These are phyloP conservation scores for Botryotinia globosa DNA, from an alignment of 2,329 filamentous ascomycete species.

Conservation along the genomic window DNA sequence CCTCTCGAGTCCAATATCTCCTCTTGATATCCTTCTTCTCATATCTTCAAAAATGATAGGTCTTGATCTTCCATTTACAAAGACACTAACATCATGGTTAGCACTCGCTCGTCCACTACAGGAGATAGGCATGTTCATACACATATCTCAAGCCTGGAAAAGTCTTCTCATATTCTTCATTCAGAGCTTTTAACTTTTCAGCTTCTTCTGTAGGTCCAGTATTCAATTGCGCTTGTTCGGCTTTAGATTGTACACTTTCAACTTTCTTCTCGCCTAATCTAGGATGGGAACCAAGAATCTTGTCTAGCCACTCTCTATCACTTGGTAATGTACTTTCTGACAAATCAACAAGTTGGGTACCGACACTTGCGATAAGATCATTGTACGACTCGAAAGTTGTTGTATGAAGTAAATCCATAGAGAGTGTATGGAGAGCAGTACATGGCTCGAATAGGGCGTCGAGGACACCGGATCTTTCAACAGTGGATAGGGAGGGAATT, in stretches of 20 bases:
- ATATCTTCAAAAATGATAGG: constrained; percentile 79
- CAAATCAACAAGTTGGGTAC: constrained; percentile 59
- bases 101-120: constrained; percentile 10
- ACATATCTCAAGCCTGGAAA: constrained; percentile 87
- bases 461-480: constrained; percentile 57
- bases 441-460: constrained; percentile 86
- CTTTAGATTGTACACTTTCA: constrained; percentile 75
- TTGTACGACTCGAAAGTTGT: constrained; percentile 64
- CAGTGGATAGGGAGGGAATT: constrained; percentile 55
- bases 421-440: constrained; percentile 67
- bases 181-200: constrained; percentile 59
- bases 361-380: constrained; percentile 65
- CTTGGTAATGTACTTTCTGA: constrained; percentile 49
- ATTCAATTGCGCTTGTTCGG: constrained; percentile 77
- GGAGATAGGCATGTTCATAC: constrained; percentile 35
- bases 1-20: constrained; percentile 65
- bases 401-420: constrained; percentile 63
- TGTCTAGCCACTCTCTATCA: constrained; percentile 59
- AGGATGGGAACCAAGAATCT: constrained; percentile 78
- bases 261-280: constrained; percentile 78
- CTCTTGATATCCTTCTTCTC: constrained; percentile 66
- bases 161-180: constrained; percentile 72
- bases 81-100: constrained; percentile 54
- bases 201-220: constrained; percentile 55
- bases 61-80: constrained; percentile 78